Evolutionary conservation across 495 filamentous ascomycete genomes (phyloP).

Genomic region (Tuber aestivum): DNA sequence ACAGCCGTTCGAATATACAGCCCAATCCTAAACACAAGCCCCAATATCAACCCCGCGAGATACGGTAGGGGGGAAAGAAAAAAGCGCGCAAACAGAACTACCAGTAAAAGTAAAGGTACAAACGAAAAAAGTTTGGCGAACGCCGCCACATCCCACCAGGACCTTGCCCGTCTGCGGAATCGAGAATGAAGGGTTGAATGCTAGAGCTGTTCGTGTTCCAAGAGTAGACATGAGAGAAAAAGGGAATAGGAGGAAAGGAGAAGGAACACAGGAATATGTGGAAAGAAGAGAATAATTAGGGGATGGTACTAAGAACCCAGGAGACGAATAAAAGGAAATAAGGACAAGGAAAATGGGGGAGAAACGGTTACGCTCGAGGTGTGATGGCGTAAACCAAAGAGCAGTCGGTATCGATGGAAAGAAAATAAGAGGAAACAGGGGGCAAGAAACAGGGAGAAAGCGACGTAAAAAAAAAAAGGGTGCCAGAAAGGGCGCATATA

Average conservation of each 20-base stretch:
- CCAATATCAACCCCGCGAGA: not conserved
- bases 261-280: too few species aligned
- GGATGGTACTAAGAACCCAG: not conserved
- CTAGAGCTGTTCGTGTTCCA: not conserved
- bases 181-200: not conserved
- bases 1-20: not conserved
- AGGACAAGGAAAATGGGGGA: not conserved
- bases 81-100: not conserved
- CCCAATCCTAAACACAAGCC: not conserved
- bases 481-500: slow-evolving; percentile 4
- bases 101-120: not conserved
- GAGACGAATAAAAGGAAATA: not conserved
- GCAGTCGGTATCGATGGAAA: not conserved
- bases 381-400: slow-evolving; percentile 4
- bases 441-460: not conserved
- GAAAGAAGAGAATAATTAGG: not conserved
- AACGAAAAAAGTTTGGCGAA: not conserved
- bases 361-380: not conserved
- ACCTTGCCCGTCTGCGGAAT: not conserved
- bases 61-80: not conserved
- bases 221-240: not conserved
- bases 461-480: slow-evolving; percentile 5
- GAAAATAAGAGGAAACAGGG: not conserved
- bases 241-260: not conserved
- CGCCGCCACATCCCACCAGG: not conserved